These are phyloP conservation scores for Chalara sp. DNA, from an alignment of 2,329 filamentous ascomycete species.

Conservation along the genomic window DNA sequence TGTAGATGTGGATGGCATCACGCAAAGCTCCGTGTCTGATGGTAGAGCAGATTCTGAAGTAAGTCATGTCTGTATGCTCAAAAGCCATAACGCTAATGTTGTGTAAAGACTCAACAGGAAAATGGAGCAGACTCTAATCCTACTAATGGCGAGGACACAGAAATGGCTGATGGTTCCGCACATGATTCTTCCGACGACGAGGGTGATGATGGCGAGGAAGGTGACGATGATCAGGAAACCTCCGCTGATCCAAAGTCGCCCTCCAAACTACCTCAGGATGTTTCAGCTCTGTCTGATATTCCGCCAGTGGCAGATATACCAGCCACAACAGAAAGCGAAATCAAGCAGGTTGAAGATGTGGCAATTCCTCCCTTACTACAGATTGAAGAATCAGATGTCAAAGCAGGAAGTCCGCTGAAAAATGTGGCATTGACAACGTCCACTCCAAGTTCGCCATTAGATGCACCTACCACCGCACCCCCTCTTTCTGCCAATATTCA, in stretches of 20 bases:
- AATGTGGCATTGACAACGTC: slow-evolving; percentile 22
- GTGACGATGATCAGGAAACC: slow-evolving; percentile 42
- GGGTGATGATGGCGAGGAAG: slow-evolving; percentile 35
- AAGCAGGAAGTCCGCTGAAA: slow-evolving; percentile 23
- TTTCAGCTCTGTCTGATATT: slow-evolving; percentile 9
- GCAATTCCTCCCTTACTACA: slow-evolving; percentile 1
- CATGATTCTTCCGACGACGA: slow-evolving; percentile 24
- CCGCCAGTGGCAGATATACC: neutral
- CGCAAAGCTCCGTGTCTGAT: slow-evolving; percentile 3
- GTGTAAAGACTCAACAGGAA: slow-evolving; percentile 19
- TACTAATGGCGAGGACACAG: slow-evolving; percentile 18
- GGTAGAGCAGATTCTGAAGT: slow-evolving; percentile 2
- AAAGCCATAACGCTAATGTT: slow-evolving; percentile 13
- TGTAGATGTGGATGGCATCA: slow-evolving; percentile 4
- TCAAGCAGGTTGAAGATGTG: no score
- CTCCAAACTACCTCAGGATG: slow-evolving; percentile 18
- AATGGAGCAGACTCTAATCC: slow-evolving; percentile 2
- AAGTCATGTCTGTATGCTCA: neutral
- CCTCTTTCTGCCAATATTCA: neutral
- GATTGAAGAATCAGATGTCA: slow-evolving; percentile 14
- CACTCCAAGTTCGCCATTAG: slow-evolving; percentile 19
- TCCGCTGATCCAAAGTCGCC: slow-evolving; percentile 22
- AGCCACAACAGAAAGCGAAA: no score
- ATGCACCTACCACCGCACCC: slow-evolving; percentile 8
- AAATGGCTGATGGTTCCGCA: slow-evolving; percentile 26